Evolutionary conservation across 2,329 filamentous ascomycete species (phyloP), one percentile per base, ranked within the genome.

Genomic region (Aspergillus luchuensis): DNA sequence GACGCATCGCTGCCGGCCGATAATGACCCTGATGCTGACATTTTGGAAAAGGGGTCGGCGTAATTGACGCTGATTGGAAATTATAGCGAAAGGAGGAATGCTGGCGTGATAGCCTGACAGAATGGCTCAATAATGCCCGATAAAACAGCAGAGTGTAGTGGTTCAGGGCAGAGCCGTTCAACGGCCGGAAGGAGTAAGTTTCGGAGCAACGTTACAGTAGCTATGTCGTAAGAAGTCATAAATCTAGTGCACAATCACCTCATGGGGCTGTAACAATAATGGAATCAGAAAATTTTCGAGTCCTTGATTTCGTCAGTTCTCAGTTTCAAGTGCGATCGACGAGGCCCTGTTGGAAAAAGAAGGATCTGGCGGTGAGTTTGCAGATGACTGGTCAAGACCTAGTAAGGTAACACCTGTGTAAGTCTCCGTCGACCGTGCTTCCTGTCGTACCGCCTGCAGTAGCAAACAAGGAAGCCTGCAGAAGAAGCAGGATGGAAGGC

Each of bases 1-100:
- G 56, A 60, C 5, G 60, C 58, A 47, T 57, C 60, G 39, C 66
- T 65, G 38, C 71, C 71, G 5, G 58, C 60, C 10, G 68, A 69
- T 13, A 70, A 75, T 5, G 74, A 73, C 45, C 69, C 65, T 4
- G 72, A 71, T 58, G 66, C 72, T 59, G 72, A 72, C 73, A 76
- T 76, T 52, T 25, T 63, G 19, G 38, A 50, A 23, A 23, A 55
- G 36, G 48, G 49, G 21, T 47, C 39, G 41, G 36, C 49, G 11
- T 23, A 30, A 36, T 51, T 38, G 39, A 17, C 28, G 47, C 15
- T 47, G 15, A 52, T 28, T 11, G 8, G 8, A 49, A 30, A 47
- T 47, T 50, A 43, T 23, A 43, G n/a, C 5, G 25, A 30, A 50
- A 39, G 19, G 17, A 51, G 47, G 56, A 28, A 48, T 15, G 21